Evolutionary conservation across 2,329 filamentous ascomycete genomes (phyloP).

Genomic region (Sarocladium strictum): DNA sequence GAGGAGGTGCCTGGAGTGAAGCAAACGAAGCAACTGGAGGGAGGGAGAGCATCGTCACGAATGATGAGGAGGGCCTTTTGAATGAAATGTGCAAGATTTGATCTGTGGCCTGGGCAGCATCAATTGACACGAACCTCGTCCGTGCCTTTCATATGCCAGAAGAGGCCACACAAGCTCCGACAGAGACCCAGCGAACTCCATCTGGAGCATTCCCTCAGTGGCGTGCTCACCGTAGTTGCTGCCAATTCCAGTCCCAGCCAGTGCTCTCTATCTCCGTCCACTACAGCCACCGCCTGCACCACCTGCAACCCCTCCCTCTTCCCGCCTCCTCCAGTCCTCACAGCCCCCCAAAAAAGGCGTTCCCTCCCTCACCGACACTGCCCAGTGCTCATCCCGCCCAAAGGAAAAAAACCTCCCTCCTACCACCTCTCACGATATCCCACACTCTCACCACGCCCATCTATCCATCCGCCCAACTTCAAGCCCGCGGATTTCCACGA

Average conservation of each 20-base stretch:
- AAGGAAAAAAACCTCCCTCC: constrained; percentile 9
- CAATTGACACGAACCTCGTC: too few species aligned
- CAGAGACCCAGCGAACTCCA: not conserved
- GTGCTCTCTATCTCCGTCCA: not conserved
- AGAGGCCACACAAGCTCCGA: constrained; percentile 8
- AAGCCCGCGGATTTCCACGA: not conserved
- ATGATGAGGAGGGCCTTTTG: not conserved
- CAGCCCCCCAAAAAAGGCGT: constrained; percentile 4
- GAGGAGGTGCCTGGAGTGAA: not conserved
- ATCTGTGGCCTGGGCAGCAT: too few species aligned
- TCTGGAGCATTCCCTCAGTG: not conserved
- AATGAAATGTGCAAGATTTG: not conserved
- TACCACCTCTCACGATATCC: constrained; percentile 10
- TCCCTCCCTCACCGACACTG: constrained; percentile 9
- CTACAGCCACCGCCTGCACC: not conserved
- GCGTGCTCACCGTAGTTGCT: not conserved
- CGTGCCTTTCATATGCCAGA: not conserved
- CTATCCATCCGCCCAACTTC: not conserved
- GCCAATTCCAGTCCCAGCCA: not conserved
- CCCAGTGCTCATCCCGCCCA: constrained; percentile 7
- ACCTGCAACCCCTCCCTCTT: not conserved
- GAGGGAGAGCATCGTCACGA: too few species aligned
- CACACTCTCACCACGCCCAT: constrained; percentile 7
- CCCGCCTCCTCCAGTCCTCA: not conserved
- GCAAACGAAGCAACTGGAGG: too few species aligned